Evolutionary conservation across 352 stramenopile genomes (phyloP), one percentile per base, ranked within the genome.

Genomic region (Pythium rishiriense): DNA sequence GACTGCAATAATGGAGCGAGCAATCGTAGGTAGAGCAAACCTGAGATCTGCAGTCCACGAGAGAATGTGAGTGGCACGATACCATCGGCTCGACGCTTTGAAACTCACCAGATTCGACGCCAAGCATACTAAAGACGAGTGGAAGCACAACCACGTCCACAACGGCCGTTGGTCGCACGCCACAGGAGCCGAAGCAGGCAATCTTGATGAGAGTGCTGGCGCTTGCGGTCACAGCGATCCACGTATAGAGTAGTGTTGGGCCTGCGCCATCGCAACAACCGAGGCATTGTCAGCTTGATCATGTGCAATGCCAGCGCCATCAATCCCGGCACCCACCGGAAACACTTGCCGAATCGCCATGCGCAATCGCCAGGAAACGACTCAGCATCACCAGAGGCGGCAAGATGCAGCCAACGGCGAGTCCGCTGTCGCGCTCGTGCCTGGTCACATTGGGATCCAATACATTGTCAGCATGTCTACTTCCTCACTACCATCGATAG

Each of bases 371-470:
- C 4, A 88, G 46, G 21, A 93, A 69, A 0, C 82, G 79, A 62
- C 79, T 89, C 22, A 87, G 62, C 5, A 91, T 55, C 28, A 85
- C 81, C 6, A 91, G 58, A 21, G 85, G 77, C 6, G 76, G 73
- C 9, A 93, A 45, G 7, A 88, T 59, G 29, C 80, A 87, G 21
- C 85, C 81, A 35, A 93, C 56, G 1, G 82, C 70, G 15, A 91
- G 67, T 11, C 85, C 82, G 57, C 58, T 51, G 58, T 91, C 83
- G 12, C 79, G 71, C 29, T 93, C 82, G 15, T 51, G 68, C 65
- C 85, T 90, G 46, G n/a, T n/a, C n/a, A n/a, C n/a, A n/a, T n/a
- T n/a, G n/a, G n/a, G n/a, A n/a, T n/a, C n/a, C n/a, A n/a, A n/a
- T n/a, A n/a, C n/a, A n/a, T n/a, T n/a, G n/a, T n/a, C n/a, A n/a